phyloP scores from a whole-genome alignment of 1,284 basidiomycete species.

The Uromyces viciae-fabae region DNA sequence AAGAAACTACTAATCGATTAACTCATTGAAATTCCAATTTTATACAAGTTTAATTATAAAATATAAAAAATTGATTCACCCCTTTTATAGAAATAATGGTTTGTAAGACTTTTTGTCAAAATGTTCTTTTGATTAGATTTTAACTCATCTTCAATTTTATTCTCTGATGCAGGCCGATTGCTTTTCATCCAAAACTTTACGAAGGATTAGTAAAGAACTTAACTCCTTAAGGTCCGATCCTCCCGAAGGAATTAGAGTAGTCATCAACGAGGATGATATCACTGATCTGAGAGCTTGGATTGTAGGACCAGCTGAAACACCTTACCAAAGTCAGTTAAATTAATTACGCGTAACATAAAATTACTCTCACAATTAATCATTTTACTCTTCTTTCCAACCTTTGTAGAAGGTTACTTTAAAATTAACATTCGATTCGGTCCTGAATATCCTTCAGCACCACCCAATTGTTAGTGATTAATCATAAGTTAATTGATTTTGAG shows the following conservation, averaged over 20 bases:
- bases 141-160: not conserved
- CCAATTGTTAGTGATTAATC: constrained; percentile 68
- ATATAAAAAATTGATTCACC: no score
- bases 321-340: constrained; percentile 44
- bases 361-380: constrained; percentile 76
- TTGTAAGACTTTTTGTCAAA: no score
- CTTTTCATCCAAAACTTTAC: constrained; percentile 52
- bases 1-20: no score
- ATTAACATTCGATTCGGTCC: constrained; percentile 77
- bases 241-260: constrained; percentile 79
- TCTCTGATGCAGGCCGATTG: constrained; percentile 19
- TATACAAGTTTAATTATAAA: no score
- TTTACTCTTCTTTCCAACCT: constrained; percentile 56
- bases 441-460: constrained; percentile 83
- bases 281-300: constrained; percentile 57
- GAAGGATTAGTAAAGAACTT: constrained; percentile 72
- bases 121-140: no score
- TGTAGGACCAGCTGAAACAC: constrained; percentile 54
- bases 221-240: constrained; percentile 71
- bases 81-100: no score
- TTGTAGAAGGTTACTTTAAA: constrained; percentile 75
- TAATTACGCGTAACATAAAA: constrained; percentile 53
- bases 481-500: no score
- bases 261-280: constrained; percentile 76
- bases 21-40: no score